A percentile compares a stretch with the other conserved stretches of the same genome.
These are phyloP conservation scores for Aphanocladium album DNA, from an alignment of 2,329 filamentous ascomycete genomes.

Conservation along the genomic window DNA sequence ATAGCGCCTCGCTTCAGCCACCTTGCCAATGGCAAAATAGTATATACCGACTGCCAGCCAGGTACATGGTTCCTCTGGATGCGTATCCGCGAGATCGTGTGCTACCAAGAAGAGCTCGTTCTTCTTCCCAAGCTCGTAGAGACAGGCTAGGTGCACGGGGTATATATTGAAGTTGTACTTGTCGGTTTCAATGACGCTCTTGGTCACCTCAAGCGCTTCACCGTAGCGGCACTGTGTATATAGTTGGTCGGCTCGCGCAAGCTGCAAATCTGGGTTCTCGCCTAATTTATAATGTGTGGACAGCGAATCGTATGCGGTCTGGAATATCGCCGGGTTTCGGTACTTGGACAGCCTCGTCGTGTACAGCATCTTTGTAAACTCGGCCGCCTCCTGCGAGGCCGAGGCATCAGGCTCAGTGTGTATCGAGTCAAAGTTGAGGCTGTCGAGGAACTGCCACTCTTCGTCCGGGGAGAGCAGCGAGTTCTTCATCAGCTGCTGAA, in stretches of 20 bases:
- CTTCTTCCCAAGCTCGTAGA: slow-evolving; percentile 81
- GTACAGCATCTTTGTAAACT: slow-evolving; percentile 95
- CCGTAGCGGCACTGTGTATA: slow-evolving; percentile 94
- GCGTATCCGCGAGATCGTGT: slow-evolving; percentile 86
- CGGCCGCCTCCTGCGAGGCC: slow-evolving; percentile 75
- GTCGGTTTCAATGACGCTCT: slow-evolving; percentile 73
- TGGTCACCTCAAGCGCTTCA: slow-evolving; percentile 79
- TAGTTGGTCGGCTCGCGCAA: slow-evolving; percentile 83
- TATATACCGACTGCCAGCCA: slow-evolving; percentile 95
- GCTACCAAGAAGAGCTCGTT: slow-evolving; percentile 88
- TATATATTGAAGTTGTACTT: slow-evolving; percentile 87
- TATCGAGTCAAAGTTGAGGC: slow-evolving; percentile 84
- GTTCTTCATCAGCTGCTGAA: slow-evolving; percentile 97
- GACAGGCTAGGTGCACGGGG: slow-evolving; percentile 83
- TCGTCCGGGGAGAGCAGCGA: slow-evolving; percentile 84
- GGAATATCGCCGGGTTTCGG: slow-evolving; percentile 76
- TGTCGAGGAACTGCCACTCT: slow-evolving; percentile 84
- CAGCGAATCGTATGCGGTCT: slow-evolving; percentile 80
- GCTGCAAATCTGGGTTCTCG: slow-evolving; percentile 81
- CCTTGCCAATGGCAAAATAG: slow-evolving; percentile 83
- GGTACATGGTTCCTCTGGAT: slow-evolving; percentile 84
- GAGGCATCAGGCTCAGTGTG: slow-evolving; percentile 59
- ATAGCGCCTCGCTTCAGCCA: slow-evolving; percentile 89
- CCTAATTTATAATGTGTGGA: slow-evolving; percentile 89
- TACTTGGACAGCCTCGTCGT: slow-evolving; percentile 95